Evolutionary conservation across 306 rosid species (phyloP), one percentile per base, ranked within the genome.

Genomic region (Cyclanthera cordifolia): DNA sequence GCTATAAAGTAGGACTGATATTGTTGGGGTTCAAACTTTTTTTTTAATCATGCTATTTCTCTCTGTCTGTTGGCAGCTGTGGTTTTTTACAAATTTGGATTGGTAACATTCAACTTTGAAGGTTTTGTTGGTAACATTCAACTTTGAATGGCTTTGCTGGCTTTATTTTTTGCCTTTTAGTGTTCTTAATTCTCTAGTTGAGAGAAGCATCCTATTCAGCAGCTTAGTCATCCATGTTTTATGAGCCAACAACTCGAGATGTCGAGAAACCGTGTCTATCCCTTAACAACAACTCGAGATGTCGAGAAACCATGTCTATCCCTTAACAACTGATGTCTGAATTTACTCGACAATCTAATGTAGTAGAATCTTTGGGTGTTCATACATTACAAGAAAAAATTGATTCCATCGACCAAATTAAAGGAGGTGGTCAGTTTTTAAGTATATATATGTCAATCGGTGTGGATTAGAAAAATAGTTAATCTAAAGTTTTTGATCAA

Each of bases 21-120:
- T 45, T 45, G 34, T 64, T 34, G 37, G 21, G 70, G 45, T 37
- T 65, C 21, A 45, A 43, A 7, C 70, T 43, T 8, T 65, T 43
- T 43, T 30, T 37, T 45, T 65, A 37, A 65, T 43, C 37, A 65
- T 45, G 23, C 52, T 43, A 65, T 65, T 65, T 61, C 7, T 7
- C 70, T 65, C 70, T 45, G 39, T 65, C 45, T 32, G 34, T 65
- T 65, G 53, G 70, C 53, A 23, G 70, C 53, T 65, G 0, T 41
- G 51, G 52, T 63, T 60, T 59, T 41, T 39, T 51, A 41, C 19
- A 65, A 45, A 39, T 43, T 43, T 65, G 39, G 37, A 65, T 41
- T 34, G 70, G 39, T 21, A 63, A 23, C 53, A 21, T 43, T 65
- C 37, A 24, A 43, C 45, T 65, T 45, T 23, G 69, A 65, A 65